phyloP scores from a whole-genome alignment of 176 grass and related monocot species.

The Saccharum officinarum region DNA sequence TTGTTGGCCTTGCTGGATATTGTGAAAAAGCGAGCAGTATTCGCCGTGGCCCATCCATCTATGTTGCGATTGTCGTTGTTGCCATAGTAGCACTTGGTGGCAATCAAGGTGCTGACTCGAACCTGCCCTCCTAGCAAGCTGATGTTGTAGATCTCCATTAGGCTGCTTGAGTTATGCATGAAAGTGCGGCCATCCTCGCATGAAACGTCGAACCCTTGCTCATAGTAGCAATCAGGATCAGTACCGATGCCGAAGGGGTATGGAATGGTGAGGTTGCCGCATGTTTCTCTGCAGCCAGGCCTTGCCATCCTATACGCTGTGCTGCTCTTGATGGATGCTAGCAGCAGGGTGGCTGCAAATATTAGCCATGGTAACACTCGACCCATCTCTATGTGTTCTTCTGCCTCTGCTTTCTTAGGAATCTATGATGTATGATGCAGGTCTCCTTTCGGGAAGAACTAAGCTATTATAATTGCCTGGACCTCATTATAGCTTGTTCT shows the following conservation, averaged over 20 bases:
- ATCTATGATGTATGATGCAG: slow-evolving; percentile 11
- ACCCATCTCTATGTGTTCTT: slow-evolving; percentile 18
- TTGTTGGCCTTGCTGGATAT: slow-evolving; percentile 44
- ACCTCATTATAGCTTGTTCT: not conserved
- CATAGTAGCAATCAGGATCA: slow-evolving; percentile 17
- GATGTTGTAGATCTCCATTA: slow-evolving; percentile 23
- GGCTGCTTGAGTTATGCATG: slow-evolving; percentile 27
- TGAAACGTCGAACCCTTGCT: slow-evolving; percentile 26
- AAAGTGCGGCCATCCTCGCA: slow-evolving; percentile 15
- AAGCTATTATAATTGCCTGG: not conserved
- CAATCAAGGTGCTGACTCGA: slow-evolving; percentile 24
- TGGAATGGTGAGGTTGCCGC: slow-evolving; percentile 27
- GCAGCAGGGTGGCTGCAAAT: slow-evolving; percentile 14
- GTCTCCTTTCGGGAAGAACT: not conserved
- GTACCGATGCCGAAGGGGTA: slow-evolving; percentile 47
- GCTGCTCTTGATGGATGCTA: slow-evolving; percentile 29
- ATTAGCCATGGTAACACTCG: slow-evolving; percentile 1
- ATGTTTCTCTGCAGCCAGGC: slow-evolving; percentile 41
- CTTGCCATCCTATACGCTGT: not conserved
- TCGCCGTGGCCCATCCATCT: not conserved
- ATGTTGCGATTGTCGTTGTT: too few relatives aligned
- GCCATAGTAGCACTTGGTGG: slow-evolving; percentile 16
- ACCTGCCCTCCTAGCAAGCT: slow-evolving; percentile 14
- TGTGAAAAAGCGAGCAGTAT: not conserved
- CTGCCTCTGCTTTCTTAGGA: not conserved